These are phyloP conservation scores for Trametes sanguinea DNA, from an alignment of 768 basidiomycete genomes.

Conservation along the genomic window DNA sequence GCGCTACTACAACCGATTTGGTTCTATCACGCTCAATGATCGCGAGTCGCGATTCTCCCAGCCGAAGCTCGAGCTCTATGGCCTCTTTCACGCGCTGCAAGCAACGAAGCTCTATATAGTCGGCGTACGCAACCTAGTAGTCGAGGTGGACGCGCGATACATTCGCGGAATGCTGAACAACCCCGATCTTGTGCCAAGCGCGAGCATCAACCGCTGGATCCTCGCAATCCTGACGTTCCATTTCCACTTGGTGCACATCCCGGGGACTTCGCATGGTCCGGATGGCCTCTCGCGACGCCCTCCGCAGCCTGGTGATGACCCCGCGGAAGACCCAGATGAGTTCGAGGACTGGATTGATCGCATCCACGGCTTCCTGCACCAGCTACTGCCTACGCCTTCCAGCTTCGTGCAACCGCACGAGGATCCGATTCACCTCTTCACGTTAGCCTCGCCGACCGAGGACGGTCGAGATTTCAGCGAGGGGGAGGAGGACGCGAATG, in stretches of 20 bases:
- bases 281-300: conserved; percentile 35
- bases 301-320: too few relatives aligned
- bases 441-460: too few relatives aligned
- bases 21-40: background rate
- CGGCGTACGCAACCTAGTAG: conserved; percentile 19
- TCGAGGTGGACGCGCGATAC: conserved; percentile 23
- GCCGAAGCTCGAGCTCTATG: conserved; percentile 32
- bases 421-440: too few relatives aligned
- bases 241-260: conserved; percentile 40
- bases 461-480: too few relatives aligned
- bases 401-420: too few relatives aligned
- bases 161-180: conserved; percentile 38
- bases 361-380: too few relatives aligned
- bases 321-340: too few relatives aligned
- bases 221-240: conserved; percentile 38
- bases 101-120: conserved; percentile 28
- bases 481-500: too few relatives aligned
- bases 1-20: conserved; percentile 34
- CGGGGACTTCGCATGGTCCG: conserved; percentile 12
- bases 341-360: too few relatives aligned
- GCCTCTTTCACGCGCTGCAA: conserved; percentile 22
- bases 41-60: conserved; percentile 32
- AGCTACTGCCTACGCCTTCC: too few relatives aligned
- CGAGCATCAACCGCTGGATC: conserved; percentile 45
- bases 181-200: conserved; percentile 40